phyloP scores from a whole-genome alignment of 108 stramenopile species.

The Craspedostauros australis region DNA sequence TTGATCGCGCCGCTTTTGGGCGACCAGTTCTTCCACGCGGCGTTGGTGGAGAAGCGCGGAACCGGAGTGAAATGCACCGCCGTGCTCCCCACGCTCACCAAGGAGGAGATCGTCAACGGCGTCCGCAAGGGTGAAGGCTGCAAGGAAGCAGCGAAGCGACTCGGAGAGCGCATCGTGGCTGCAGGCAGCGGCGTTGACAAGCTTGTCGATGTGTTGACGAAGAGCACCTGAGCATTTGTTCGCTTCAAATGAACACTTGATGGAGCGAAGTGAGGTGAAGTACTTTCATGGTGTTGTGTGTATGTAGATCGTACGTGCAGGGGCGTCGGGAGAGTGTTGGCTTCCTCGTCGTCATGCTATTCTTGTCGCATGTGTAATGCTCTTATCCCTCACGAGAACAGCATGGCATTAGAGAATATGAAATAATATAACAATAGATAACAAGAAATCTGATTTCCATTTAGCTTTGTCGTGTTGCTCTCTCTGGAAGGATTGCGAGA shows the following conservation, averaged over 20 bases:
- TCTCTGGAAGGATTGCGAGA: no score
- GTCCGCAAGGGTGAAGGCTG: conserved; percentile 3
- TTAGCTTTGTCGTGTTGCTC: no score
- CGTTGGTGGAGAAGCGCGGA: conserved; percentile 8
- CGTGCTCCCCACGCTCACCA: background rate
- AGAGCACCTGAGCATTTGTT: conserved; percentile 6
- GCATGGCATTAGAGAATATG: no score
- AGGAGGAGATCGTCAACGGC: conserved; percentile 1
- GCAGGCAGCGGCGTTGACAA: conserved; percentile 1
- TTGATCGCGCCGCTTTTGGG: conserved; percentile 18
- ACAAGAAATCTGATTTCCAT: no score
- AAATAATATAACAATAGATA: no score
- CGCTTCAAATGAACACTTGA: conserved; percentile 1
- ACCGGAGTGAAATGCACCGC: conserved; percentile 4
- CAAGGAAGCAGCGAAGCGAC: background rate
- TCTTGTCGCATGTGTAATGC: no score
- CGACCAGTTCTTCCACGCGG: conserved; percentile 18
- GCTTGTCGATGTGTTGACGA: conserved; percentile 2
- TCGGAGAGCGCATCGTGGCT: background rate
- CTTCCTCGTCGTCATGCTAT: no score
- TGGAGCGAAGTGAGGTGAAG: no score
- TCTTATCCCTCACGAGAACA: no score
- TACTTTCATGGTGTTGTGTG: no score
- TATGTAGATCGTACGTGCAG: no score
- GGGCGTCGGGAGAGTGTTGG: no score